Conservation (phyloP, 108 stramenopile genomes). For the Cyclotella kingstonii region DNA sequence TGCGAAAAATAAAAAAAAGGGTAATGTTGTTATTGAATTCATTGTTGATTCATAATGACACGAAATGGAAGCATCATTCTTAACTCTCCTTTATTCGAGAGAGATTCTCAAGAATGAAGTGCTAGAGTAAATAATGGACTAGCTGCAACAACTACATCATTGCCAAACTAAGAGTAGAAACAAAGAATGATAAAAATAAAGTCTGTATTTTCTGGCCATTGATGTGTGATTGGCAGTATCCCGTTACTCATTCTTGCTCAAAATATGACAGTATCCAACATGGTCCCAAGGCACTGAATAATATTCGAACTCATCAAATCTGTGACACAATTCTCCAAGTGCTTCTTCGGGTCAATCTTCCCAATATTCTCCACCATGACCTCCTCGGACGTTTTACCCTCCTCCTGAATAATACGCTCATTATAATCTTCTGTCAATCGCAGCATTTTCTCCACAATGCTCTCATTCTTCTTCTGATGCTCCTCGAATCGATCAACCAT, state of each 20-base stretch:
- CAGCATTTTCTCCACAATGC: slow-evolving; percentile 88
- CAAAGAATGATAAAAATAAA: too few relatives aligned
- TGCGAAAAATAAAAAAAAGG: slow-evolving; percentile 55
- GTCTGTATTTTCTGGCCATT: too few relatives aligned
- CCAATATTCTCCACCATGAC: slow-evolving; percentile 91
- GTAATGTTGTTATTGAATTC: slow-evolving; percentile 71
- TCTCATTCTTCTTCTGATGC: slow-evolving; percentile 80
- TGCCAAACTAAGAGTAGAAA: too few relatives aligned
- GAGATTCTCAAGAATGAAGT: too few relatives aligned
- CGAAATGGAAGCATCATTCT: too few relatives aligned
- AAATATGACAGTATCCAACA: slow-evolving; percentile 98
- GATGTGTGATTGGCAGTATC: too few relatives aligned
- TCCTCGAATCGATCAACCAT: slow-evolving; percentile 88
- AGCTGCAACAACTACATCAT: too few relatives aligned
- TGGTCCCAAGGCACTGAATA: slow-evolving; percentile 96
- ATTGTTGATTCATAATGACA: too few relatives aligned
- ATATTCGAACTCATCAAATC: slow-evolving; percentile 97
- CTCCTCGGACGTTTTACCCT: slow-evolving; percentile 82
- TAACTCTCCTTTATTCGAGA: too few relatives aligned
- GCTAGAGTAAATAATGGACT: too few relatives aligned
- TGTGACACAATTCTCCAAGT: slow-evolving; percentile 85
- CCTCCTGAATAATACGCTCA: slow-evolving; percentile 82
- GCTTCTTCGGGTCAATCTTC: slow-evolving; percentile 96
- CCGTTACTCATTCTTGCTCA: too few relatives aligned
- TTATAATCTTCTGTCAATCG: slow-evolving; percentile 92